Percentiles rank a stretch among this genome's conserved stretches.
Evolutionary conservation across 345 rosid genomes (phyloP).

Genomic region (Isatis tinctoria): DNA sequence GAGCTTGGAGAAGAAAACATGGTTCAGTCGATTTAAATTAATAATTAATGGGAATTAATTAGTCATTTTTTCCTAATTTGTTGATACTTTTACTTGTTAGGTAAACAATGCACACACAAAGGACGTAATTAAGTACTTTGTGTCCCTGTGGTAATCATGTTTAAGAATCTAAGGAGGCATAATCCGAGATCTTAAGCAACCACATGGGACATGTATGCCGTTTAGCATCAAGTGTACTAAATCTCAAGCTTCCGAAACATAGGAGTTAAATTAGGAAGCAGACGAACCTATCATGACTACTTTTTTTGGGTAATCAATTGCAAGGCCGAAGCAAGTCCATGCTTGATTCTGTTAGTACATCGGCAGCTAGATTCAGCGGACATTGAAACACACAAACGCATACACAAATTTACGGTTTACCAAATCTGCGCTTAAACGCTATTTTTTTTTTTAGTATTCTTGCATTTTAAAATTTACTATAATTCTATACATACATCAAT

Average conservation of each 20-base stretch:
- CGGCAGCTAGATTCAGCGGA: not conserved
- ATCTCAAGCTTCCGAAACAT: constrained; percentile 26
- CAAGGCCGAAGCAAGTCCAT: not conserved
- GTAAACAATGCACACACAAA: not conserved
- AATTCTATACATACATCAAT: not conserved
- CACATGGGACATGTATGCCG: constrained; percentile 27
- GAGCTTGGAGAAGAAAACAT: not conserved
- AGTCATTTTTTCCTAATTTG: not conserved
- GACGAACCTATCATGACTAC: constrained; percentile 16
- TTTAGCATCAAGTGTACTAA: constrained; percentile 20
- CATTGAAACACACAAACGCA: not conserved
- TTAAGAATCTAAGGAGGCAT: constrained; percentile 28
- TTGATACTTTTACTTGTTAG: not conserved
- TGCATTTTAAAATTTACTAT: not conserved
- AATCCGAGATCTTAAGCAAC: constrained; percentile 33
- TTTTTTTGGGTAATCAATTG: not conserved
- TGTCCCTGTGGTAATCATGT: constrained; percentile 26
- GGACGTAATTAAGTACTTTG: not conserved
- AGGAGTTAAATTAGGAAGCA: constrained; percentile 26
- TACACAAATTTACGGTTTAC: not conserved
- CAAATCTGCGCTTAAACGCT: not conserved
- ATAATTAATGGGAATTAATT: not conserved
- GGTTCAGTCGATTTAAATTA: not conserved
- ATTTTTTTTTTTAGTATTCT: not conserved
- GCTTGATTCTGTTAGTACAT: not conserved